phyloP scores from a whole-genome alignment of 768 basidiomycete species.

The Naganishia onofrii region DNA sequence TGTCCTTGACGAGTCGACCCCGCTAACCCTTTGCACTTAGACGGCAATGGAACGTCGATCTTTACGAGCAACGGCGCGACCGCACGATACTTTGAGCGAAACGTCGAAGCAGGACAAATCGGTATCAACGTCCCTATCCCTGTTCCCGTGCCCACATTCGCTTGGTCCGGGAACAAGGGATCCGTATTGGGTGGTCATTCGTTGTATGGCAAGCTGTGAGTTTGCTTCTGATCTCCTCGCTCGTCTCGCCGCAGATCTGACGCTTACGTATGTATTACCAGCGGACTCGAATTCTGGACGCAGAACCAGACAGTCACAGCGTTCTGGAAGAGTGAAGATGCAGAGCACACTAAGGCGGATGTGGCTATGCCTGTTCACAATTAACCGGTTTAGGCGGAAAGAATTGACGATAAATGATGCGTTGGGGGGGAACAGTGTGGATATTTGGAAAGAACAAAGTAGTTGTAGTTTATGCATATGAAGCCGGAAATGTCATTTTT shows the following conservation, averaged over 20 bases:
- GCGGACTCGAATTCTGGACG: slow-evolving; percentile 88
- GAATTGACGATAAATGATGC: too few species aligned
- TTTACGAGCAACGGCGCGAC: slow-evolving; percentile 96
- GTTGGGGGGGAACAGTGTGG: too few species aligned
- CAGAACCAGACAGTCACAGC: slow-evolving; percentile 90
- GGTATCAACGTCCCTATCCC: slow-evolving; percentile 91
- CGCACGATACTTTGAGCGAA: slow-evolving; percentile 84
- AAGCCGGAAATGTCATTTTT: too few species aligned
- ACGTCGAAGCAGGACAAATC: slow-evolving; percentile 82
- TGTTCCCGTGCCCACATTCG: slow-evolving; percentile 87
- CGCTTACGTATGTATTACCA: not conserved
- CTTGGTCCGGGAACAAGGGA: slow-evolving; percentile 90
- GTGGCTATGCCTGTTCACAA: slow-evolving; percentile 48
- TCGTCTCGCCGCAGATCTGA: not conserved
- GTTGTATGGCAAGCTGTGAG: slow-evolving; percentile 34
- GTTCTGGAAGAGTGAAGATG: slow-evolving; percentile 75
- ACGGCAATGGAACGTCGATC: slow-evolving; percentile 84
- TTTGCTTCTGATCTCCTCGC: not conserved
- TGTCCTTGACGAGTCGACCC: too few species aligned
- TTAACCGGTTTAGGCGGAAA: too few species aligned
- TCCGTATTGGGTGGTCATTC: slow-evolving; percentile 44
- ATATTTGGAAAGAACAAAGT: too few species aligned
- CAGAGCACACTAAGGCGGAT: slow-evolving; percentile 39
- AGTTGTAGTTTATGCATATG: too few species aligned
- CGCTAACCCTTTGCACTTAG: slow-evolving; percentile 1